A percentile compares a stretch with the other conserved stretches of the same genome.
Conservation (phyloP, 1,284 basidiomycete genomes). For the Apiotrichum gamsii region DNA sequence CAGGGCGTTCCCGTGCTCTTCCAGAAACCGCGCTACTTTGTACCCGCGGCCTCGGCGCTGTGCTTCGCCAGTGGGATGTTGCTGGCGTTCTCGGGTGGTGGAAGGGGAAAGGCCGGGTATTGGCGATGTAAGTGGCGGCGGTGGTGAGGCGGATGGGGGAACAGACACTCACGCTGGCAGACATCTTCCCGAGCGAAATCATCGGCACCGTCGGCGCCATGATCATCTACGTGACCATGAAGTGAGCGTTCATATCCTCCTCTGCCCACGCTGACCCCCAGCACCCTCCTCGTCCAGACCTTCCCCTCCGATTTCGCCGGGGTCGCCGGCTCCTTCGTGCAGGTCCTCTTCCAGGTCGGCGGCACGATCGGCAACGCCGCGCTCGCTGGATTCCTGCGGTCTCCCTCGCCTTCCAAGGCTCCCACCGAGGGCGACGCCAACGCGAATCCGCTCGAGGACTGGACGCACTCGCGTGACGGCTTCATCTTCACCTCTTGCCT, state of each 20-base stretch:
- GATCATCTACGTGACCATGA: conserved; percentile 24
- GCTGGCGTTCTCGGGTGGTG: conserved; percentile 34
- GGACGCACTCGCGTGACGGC: too few relatives aligned
- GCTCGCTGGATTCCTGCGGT: conserved; percentile 39
- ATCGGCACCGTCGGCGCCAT: conserved; percentile 24
- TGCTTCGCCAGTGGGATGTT: conserved; percentile 19
- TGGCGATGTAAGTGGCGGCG: conserved; percentile 29
- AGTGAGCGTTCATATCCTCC: too few relatives aligned
- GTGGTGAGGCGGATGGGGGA: too few relatives aligned
- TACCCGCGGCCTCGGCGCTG: conserved; percentile 15
- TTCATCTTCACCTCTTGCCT: too few relatives aligned
- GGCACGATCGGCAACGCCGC: conserved; percentile 35
- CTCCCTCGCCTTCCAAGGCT: too few relatives aligned
- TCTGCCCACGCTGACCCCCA: too few relatives aligned
- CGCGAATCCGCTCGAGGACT: too few relatives aligned
- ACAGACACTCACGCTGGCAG: too few relatives aligned
- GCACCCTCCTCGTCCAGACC: conserved; percentile 28
- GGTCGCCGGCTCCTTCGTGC: conserved; percentile 36
- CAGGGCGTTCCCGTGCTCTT: conserved; percentile 29
- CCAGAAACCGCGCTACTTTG: conserved; percentile 22
- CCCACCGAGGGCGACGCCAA: too few relatives aligned
- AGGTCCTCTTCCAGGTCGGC: conserved; percentile 35
- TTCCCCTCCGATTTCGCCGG: conserved; percentile 37
- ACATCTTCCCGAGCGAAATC: conserved; percentile 17
- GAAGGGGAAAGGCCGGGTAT: conserved; percentile 35